Evolutionary conservation across 2,329 filamentous ascomycete genomes (phyloP), one percentile per base, ranked within the genome.

Genomic region (Beauveria caledonica): DNA sequence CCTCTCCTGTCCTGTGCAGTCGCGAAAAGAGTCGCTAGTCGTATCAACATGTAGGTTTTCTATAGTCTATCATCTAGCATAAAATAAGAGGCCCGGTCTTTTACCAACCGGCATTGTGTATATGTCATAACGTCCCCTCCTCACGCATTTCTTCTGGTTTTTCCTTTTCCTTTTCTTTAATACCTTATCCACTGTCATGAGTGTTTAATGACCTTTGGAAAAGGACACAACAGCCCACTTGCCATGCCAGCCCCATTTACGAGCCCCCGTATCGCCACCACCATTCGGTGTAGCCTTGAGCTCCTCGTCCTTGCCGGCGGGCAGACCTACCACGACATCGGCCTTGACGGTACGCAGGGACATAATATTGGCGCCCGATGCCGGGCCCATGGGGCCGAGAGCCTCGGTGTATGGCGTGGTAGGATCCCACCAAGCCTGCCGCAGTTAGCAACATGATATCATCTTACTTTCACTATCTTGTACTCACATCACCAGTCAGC

Each of bases 341-440:
- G 93, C 93, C 77, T 99, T 99, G 80, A 93, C 97, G 0, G 94
- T 99, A 61, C 94, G 84, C 63, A 99, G 80, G 0, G 94, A 89
- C 29, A 99, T 80, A 3, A 93, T 82, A 62, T 96, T 92, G 60
- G 97, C 74, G 1, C 91, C 92, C 0, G 91, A 96, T 0, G 83
- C 84, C 0, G 85, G 85, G 0, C 93, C 93, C 56, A 99, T 77
- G 0, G 92, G 90, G 0, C 94, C 94, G 62, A 99, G 86, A 0
- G 94, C 92, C 63, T 88, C 81, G 2, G 81, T 79, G 74, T 97
- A 97, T 0, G 90, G 86, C 0, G 93, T 97, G 0, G 92, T 91
- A 2, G 93, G 81, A 66, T 92, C 86, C 94, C 94, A 99, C 62
- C 66, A 68, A 59, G 73, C 73, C 73, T 74, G 19, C 23, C 39